Evolutionary conservation across 2,329 filamentous ascomycete species (phyloP), one percentile per base, ranked within the genome.

Genomic region (Aureobasidium sp.): DNA sequence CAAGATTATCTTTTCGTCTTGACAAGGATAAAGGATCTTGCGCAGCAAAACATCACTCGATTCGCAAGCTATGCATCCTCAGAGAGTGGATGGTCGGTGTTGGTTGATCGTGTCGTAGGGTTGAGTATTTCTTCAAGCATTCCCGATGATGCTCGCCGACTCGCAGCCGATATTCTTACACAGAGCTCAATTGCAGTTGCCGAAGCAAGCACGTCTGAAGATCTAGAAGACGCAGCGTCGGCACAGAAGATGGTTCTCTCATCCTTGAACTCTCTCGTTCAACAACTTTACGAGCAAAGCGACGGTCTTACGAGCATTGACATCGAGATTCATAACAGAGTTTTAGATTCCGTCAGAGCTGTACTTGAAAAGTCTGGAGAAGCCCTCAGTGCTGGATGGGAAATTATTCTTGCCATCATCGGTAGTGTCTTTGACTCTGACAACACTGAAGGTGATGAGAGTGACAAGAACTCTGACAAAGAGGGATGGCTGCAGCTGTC

Each of bases 341-440:
- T 91, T 11, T 73, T 95, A 2, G 14, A 74, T 88, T 41, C 80
- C 78, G 53, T 77, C 74, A 57, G 81, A 85, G 14, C 73, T 89
- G 27, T 96, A 17, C 76, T 98, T 2, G 91, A 97, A 63, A 85
- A 90, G 57, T 91, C 86, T 61, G 93, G 91, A 7, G 90, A 98
- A 64, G 83, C 81, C 0, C 77, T 97, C 5, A 75, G 86, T 12
- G 84, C 82, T 59, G 90, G 90, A 3, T 98, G 93, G 93, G 80
- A 86, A 42, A 79, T 88, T 44, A 83, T 89, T 0, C 93, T 98
- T 60, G 83, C 87, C 39, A 85, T 96, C 57, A 86, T 97, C 58
- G 82, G 84, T 58, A 90, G 83, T 62, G 86, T 91, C 2, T 95
- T 96, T 61, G 67, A 84, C 22, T 59, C 56, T 24, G 53, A 22